Conservation (phyloP, 768 basidiomycete species). For the Kwoniella sp. region DNA sequence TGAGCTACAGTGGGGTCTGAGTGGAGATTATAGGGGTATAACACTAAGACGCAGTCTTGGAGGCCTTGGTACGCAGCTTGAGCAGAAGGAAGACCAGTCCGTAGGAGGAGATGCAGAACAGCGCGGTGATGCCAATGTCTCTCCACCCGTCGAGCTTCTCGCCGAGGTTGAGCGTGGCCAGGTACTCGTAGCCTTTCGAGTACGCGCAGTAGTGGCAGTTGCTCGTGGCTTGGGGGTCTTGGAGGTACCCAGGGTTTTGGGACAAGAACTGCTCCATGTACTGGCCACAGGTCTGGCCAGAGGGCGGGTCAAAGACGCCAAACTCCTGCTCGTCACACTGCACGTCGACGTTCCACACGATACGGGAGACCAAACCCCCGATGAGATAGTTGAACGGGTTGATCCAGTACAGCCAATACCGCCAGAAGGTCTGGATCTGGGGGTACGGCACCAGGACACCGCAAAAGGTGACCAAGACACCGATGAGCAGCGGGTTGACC, state of each 20-base stretch:
- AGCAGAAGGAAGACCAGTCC: slow-evolving; percentile 19
- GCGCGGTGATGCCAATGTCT: slow-evolving; percentile 29
- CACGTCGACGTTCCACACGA: slow-evolving; percentile 44
- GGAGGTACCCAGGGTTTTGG: slow-evolving; percentile 34
- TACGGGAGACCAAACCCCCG: slow-evolving; percentile 39
- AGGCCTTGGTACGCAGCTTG: slow-evolving; percentile 40
- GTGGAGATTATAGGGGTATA: no score
- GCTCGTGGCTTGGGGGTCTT: slow-evolving; percentile 31
- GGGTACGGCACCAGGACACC: slow-evolving; percentile 38
- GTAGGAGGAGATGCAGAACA: slow-evolving; percentile 14
- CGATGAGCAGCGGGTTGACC: slow-evolving; percentile 44
- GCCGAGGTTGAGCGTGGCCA: slow-evolving; percentile 31
- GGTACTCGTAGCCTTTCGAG: slow-evolving; percentile 39
- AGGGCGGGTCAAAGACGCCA: slow-evolving; percentile 40
- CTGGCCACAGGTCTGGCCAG: slow-evolving; percentile 39
- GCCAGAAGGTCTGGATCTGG: slow-evolving; percentile 40
- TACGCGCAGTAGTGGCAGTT: slow-evolving; percentile 41
- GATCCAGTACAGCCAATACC: slow-evolving; percentile 35
- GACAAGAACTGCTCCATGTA: slow-evolving; percentile 43
- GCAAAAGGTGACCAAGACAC: slow-evolving; percentile 38
- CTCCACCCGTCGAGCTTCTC: slow-evolving; percentile 28
- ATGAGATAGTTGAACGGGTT: slow-evolving; percentile 47
- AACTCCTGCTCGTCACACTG: slow-evolving; percentile 35
- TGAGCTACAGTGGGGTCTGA: no score
- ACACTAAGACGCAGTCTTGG: slow-evolving; percentile 37